phyloP scores from a whole-genome alignment of 108 stramenopile genomes.

The Epipyxis sp. region DNA sequence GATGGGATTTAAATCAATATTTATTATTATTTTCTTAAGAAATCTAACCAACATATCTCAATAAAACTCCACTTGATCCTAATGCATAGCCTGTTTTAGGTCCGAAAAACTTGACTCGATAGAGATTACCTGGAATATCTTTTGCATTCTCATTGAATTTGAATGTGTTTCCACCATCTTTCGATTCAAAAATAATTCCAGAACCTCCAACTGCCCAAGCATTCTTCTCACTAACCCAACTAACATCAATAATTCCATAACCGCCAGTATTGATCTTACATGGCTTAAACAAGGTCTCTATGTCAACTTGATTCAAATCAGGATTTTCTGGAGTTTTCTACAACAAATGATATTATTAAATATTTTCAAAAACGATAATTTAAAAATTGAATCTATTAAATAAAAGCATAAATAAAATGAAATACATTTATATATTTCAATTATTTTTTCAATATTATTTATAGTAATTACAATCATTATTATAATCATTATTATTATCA shows the following conservation, averaged over 20 bases:
- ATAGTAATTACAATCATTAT: too few relatives aligned
- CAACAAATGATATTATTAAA: too few relatives aligned
- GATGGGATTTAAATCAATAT: too few relatives aligned
- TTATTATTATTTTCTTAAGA: too few relatives aligned
- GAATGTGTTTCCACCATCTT: constrained; percentile 87
- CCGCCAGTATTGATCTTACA: constrained; percentile 91
- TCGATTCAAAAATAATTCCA: constrained; percentile 82
- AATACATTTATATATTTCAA: too few relatives aligned
- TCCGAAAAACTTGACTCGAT: constrained; percentile 93
- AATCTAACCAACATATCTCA: constrained; percentile 73
- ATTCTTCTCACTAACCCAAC: constrained; percentile 80
- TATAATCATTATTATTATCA: too few relatives aligned
- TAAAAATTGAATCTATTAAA: too few relatives aligned
- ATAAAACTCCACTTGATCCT: constrained; percentile 82
- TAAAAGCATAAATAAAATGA: too few relatives aligned
- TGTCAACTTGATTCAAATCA: neutral
- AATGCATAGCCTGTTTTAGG: constrained; percentile 83
- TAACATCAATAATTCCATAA: constrained; percentile 91
- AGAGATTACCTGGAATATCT: constrained; percentile 86
- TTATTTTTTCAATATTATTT: too few relatives aligned
- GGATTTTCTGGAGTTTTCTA: neutral
- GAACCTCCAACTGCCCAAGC: constrained; percentile 95
- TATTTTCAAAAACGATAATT: too few relatives aligned
- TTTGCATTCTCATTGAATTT: constrained; percentile 82
- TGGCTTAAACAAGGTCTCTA: constrained; percentile 71